These are phyloP conservation scores for Chloroidium sp. DNA, from an alignment of 163 green algal species.

Conservation along the genomic window DNA sequence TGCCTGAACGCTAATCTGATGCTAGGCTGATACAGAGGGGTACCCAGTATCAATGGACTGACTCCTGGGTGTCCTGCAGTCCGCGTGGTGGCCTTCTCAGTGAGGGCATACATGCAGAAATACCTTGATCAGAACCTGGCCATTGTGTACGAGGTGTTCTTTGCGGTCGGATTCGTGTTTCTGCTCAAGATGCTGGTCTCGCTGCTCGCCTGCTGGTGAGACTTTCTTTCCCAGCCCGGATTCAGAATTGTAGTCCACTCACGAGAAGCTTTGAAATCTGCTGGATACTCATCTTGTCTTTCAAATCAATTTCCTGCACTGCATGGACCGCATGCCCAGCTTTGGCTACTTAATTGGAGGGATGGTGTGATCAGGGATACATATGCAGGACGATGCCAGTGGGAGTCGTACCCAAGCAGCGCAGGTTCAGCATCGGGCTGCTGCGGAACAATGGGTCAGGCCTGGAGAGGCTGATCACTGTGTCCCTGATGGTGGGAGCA, in stretches of 20 bases:
- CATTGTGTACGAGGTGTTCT: constrained; percentile 1
- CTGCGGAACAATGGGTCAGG: no score
- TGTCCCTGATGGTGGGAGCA: no score
- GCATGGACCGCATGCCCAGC: not conserved
- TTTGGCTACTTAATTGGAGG: not conserved
- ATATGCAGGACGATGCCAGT: no score
- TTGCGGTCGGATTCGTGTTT: not conserved
- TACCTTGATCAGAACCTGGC: not conserved
- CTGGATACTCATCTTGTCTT: not conserved
- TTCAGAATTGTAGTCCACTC: no score
- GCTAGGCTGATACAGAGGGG: no score
- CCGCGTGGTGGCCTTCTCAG: not conserved
- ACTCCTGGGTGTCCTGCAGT: not conserved
- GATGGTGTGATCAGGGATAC: no score
- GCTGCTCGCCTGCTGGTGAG: not conserved
- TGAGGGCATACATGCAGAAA: not conserved
- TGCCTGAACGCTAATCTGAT: no score
- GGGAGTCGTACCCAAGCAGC: no score
- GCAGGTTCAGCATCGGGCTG: no score
- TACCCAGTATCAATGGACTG: no score
- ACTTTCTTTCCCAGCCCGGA: not conserved
- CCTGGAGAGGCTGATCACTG: no score
- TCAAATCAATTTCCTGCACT: not conserved
- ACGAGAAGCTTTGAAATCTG: no score
- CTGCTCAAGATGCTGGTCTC: not conserved